Percentiles rank a stretch among this genome's conserved stretches.
Conservation (phyloP, 1,139 yeast species). For the Sugiyamaella sp. region DNA sequence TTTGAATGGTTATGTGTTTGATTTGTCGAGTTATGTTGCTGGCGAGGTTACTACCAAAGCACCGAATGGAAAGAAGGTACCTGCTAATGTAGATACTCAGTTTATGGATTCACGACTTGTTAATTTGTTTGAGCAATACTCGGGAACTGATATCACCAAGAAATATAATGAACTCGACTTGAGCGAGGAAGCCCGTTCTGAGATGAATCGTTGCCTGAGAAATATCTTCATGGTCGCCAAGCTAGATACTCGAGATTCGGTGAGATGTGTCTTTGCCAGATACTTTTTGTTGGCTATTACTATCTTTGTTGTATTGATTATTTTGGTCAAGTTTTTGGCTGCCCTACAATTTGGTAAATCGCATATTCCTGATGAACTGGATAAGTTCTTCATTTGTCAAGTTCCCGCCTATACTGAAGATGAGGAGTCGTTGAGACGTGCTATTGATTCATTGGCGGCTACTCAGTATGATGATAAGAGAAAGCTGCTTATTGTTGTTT, state of each 20-base stretch:
- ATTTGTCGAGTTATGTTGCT: conserved; percentile 43
- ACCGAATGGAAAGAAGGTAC: conserved; percentile 37
- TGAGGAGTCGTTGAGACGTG: conserved; percentile 47
- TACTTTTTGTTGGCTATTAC: conserved; percentile 48
- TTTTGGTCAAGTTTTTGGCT: conserved; percentile 45
- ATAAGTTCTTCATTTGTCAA: conserved; percentile 48
- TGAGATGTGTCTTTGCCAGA: conserved; percentile 46
- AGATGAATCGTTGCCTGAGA: conserved; percentile 43
- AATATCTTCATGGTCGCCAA: conserved; percentile 48
- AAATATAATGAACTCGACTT: conserved; percentile 36
- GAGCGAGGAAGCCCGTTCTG: conserved; percentile 32
- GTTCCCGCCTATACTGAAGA: conserved; percentile 51
- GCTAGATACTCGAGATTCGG: conserved; percentile 45
- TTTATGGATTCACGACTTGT: conserved; percentile 41
- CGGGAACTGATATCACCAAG: conserved; percentile 45
- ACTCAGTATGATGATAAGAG: conserved; percentile 48
- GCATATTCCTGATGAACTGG: conserved; percentile 44
- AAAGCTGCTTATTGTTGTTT: conserved; percentile 45
- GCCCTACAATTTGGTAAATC: conserved; percentile 45
- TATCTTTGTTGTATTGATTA: conserved; percentile 43
- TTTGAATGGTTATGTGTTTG: conserved; percentile 45
- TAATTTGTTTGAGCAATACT: conserved; percentile 39
- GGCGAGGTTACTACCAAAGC: conserved; percentile 44
- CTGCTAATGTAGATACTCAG: conserved; percentile 34
- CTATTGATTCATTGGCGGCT: conserved; percentile 48